Evolutionary conservation across 768 basidiomycete genomes (phyloP), one percentile per base, ranked within the genome.

Genomic region (Mrakia gelida): DNA sequence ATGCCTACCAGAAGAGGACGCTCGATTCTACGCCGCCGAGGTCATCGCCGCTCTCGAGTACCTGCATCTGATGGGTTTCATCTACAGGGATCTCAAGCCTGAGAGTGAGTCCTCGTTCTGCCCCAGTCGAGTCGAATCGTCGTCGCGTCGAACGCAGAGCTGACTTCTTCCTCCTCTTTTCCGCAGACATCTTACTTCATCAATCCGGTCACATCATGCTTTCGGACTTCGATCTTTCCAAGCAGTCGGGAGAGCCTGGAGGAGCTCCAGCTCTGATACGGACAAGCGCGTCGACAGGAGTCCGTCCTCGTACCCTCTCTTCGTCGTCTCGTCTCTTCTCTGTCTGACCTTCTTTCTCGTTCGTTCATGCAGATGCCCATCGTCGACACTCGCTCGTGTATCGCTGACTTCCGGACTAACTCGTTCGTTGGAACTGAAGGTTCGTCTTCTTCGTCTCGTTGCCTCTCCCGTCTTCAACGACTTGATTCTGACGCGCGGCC

Each of bases 381-480:
- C 82, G 91, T 99, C 80, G 95, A 99, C 86, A 99, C 97, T 23
- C 92, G 94, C 88, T 92, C 92, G 71, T 98, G 96, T 86, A 98
- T 97, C 75, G 94, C 91, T 56, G 93, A 98, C 86, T 97, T 98
- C 86, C 89, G 96, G 84, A 98, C 97, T 30, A 98, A 98, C 85
- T 97, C 94, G 61, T 99, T 99, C 86, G 97, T 99, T 81, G 97
- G 97, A 38, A 99, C 97, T 38, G 97, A 99, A 89, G 96, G 94
- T 93, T 82, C 85, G 88, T 81, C 34, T 34, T 6, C 81, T 78
- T 28, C 79, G n/a, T 61, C 16, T 56, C 16, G 26, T 34, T 23
- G 18, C 21, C 38, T 10, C 38, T 28, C 26, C 5, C 7, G 18
- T 0, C 52, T 6, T 0, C 32, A 8, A 8, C 61, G 56, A 28